Conservation (phyloP, 176 grass and related monocot species). For the Bonia amplexicaulis region DNA sequence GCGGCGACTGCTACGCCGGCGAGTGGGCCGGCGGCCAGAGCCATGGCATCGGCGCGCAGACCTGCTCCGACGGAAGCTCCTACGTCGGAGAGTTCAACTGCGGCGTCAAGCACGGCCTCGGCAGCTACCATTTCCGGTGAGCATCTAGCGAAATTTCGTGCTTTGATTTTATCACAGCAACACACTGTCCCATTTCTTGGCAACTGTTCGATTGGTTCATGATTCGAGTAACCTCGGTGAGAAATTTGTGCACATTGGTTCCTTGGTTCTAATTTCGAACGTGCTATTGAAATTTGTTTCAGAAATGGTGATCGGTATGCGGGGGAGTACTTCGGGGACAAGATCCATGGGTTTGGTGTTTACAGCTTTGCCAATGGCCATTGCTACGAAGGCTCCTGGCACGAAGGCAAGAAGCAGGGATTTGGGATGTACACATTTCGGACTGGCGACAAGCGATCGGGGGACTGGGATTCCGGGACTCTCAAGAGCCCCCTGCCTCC, state of each 20-base stretch:
- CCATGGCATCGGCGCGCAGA: slow-evolving; percentile 56
- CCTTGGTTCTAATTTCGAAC: neutral
- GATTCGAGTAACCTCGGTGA: neutral
- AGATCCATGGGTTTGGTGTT: slow-evolving; percentile 60
- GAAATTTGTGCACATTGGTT: neutral
- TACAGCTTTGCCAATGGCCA: slow-evolving; percentile 63
- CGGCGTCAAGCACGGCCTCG: slow-evolving; percentile 64
- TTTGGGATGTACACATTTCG: slow-evolving; percentile 54
- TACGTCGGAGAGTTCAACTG: slow-evolving; percentile 71
- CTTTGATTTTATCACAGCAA: neutral
- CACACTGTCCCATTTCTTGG: neutral
- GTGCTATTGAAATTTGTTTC: neutral
- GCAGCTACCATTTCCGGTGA: slow-evolving; percentile 61
- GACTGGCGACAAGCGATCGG: slow-evolving; percentile 43
- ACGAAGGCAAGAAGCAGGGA: slow-evolving; percentile 70
- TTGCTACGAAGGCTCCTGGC: slow-evolving; percentile 74
- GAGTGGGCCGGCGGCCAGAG: slow-evolving; percentile 55
- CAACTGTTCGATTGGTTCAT: slow-evolving; percentile 6
- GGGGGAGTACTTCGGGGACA: slow-evolving; percentile 69
- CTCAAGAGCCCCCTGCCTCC: slow-evolving; percentile 35
- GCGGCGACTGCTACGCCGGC: slow-evolving; percentile 64
- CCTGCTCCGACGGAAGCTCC: slow-evolving; percentile 47
- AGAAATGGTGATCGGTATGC: slow-evolving; percentile 62
- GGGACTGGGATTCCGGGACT: slow-evolving; percentile 49
- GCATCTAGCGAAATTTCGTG: neutral